These are phyloP conservation scores for Triglochin maritima DNA, from an alignment of 106 monocot genomes.

Conservation along the genomic window DNA sequence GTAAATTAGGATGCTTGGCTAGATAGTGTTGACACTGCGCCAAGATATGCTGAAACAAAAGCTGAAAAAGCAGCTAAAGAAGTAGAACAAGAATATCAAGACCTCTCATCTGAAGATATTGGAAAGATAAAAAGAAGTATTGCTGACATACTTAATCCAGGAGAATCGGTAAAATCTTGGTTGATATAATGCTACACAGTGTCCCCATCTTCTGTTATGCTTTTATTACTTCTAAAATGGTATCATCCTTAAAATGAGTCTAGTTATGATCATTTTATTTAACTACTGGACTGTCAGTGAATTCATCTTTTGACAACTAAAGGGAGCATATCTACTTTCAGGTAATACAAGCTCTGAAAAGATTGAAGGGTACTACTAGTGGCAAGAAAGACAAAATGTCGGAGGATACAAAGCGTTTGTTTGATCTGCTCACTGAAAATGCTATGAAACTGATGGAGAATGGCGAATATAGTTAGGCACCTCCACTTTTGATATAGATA, in stretches of 20 bases:
- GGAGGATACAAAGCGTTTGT: conserved; percentile 56
- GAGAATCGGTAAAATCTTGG: conserved; percentile 63
- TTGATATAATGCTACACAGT: too few species aligned
- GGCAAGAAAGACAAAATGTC: conserved; percentile 72
- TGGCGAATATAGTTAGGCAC: conserved; percentile 83
- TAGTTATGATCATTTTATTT: too few species aligned
- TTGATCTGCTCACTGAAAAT: conserved; percentile 93
- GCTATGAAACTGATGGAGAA: conserved; percentile 99
- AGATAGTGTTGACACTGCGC: conserved; percentile 60
- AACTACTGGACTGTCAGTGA: too few species aligned
- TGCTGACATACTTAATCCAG: conserved; percentile 58
- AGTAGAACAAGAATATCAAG: conserved; percentile 65
- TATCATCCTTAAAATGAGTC: too few species aligned
- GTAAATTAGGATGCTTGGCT: conserved; percentile 90
- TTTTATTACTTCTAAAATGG: too few species aligned
- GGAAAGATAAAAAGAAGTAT: conserved; percentile 79
- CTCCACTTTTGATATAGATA: too few species aligned
- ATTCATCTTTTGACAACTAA: too few species aligned
- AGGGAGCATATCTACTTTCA: conserved; percentile 7
- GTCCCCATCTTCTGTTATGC: too few species aligned
- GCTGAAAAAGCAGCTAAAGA: conserved; percentile 20
- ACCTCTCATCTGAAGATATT: conserved; percentile 72
- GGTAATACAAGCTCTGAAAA: conserved; percentile 92
- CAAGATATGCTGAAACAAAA: conserved; percentile 32
- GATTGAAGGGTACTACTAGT: conserved; percentile 59